phyloP scores from a whole-genome alignment of 768 basidiomycete genomes.

The Symmetrospora coprosmae region DNA sequence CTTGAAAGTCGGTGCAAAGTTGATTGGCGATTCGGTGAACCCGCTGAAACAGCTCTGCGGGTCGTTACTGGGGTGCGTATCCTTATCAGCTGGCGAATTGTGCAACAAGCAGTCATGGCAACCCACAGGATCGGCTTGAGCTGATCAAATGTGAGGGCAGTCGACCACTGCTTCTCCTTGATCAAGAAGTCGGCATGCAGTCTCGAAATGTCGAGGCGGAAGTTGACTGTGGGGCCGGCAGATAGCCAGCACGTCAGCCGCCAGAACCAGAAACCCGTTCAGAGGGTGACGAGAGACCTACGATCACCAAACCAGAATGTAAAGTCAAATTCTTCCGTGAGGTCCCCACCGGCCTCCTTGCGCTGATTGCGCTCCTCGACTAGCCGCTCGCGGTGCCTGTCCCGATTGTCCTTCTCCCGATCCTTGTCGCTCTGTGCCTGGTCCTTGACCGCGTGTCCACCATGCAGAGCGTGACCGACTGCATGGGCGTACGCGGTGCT shows the following conservation, averaged over 20 bases:
- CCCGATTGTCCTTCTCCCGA: neutral
- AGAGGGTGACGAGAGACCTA: conserved; percentile 25
- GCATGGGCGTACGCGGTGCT: too few species aligned
- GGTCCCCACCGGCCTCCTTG: conserved; percentile 42
- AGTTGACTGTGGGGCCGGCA: conserved; percentile 49
- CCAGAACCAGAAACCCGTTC: neutral
- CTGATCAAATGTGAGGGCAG: conserved; percentile 83
- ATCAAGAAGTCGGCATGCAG: conserved; percentile 91
- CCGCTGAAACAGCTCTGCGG: conserved; percentile 52
- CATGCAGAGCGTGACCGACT: too few species aligned
- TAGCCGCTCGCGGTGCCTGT: neutral
- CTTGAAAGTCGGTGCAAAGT: conserved; percentile 73
- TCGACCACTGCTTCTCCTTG: conserved; percentile 62
- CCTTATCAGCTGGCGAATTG: neutral
- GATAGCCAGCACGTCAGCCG: neutral
- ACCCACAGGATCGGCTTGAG: conserved; percentile 54
- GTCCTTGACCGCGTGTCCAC: too few species aligned
- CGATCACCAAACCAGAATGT: conserved; percentile 75
- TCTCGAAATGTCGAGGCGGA: conserved; percentile 72
- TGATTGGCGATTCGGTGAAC: conserved; percentile 62
- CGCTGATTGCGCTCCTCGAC: neutral
- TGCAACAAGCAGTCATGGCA: neutral
- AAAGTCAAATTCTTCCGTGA: conserved; percentile 78
- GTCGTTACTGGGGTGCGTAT: conserved; percentile 34
- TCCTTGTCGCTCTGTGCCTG: too few species aligned